A percentile compares a stretch with the other conserved stretches of the same genome.
These are phyloP conservation scores for Gaeumannomyces sp. DNA, from an alignment of 2,329 filamentous ascomycete genomes.

Conservation along the genomic window DNA sequence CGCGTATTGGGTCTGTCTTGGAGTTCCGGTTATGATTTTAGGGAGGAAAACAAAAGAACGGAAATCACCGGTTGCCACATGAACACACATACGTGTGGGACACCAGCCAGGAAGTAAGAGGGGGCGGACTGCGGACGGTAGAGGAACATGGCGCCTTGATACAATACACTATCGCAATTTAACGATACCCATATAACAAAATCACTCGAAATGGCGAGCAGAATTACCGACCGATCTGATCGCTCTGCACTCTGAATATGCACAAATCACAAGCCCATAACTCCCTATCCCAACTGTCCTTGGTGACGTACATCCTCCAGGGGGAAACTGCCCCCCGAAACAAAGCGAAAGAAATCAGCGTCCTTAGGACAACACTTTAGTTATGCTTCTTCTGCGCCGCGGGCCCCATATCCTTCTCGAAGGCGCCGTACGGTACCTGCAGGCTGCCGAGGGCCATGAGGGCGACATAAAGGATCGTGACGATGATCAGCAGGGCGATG, in stretches of 20 bases:
- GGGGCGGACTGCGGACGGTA: neutral
- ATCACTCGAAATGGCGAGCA: neutral
- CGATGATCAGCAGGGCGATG: slow-evolving; percentile 61
- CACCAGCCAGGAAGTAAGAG: neutral
- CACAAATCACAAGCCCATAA: neutral
- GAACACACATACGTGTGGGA: too few species aligned
- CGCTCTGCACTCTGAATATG: neutral
- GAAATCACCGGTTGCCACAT: too few species aligned
- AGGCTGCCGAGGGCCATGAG: slow-evolving; percentile 71
- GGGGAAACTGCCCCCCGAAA: neutral
- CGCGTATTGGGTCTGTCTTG: neutral
- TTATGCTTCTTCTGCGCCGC: slow-evolving; percentile 77
- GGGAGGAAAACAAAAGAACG: neutral
- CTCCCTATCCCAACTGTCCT: neutral
- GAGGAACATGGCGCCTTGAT: neutral
- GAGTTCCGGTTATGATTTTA: neutral
- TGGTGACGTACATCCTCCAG: neutral
- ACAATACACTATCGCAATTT: neutral
- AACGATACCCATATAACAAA: neutral
- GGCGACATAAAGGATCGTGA: slow-evolving; percentile 73
- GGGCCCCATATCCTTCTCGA: slow-evolving; percentile 94
- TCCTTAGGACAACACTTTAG: slow-evolving; percentile 18
- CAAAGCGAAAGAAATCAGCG: neutral
- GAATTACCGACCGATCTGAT: neutral
- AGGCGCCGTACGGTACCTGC: slow-evolving; percentile 87